phyloP scores from a whole-genome alignment of 2,329 filamentous ascomycete genomes.

The Cercospora zeina region DNA sequence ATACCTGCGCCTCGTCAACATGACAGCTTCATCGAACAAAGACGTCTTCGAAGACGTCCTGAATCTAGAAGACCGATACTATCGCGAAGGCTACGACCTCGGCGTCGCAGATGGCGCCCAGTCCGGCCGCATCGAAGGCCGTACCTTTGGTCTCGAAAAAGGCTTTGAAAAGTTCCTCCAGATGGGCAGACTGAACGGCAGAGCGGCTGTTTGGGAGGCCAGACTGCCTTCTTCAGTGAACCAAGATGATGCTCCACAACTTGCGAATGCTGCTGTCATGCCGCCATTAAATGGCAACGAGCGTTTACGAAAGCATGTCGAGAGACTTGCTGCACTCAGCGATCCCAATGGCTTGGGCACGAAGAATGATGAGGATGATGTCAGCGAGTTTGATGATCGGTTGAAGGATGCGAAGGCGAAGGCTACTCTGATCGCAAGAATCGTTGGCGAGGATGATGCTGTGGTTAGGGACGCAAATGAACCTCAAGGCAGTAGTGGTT shows the following conservation, averaged over 20 bases:
- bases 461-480: constrained; percentile 4
- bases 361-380: constrained; percentile 81
- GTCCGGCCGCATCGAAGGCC: constrained; percentile 82
- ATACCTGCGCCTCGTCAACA: constrained; percentile 11
- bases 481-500: neutral
- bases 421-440: constrained; percentile 78
- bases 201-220: constrained; percentile 79
- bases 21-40: constrained; percentile 7
- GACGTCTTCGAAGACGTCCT: constrained; percentile 57
- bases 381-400: constrained; percentile 88
- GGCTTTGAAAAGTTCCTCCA: constrained; percentile 91
- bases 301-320: constrained; percentile 74
- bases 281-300: constrained; percentile 49
- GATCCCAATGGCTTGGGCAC: constrained; percentile 76
- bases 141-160: constrained; percentile 85
- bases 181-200: constrained; percentile 75
- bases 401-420: constrained; percentile 81
- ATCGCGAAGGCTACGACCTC: constrained; percentile 75
- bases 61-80: constrained; percentile 68
- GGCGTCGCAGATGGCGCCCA: constrained; percentile 73
- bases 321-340: constrained; percentile 71
- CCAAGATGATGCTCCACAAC: neutral
- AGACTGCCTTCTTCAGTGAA: constrained; percentile 52
- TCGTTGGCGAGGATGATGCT: constrained; percentile 52
- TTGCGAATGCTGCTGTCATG: neutral